Conservation (phyloP, 495 filamentous ascomycete species). For the Letharia columbiana region DNA sequence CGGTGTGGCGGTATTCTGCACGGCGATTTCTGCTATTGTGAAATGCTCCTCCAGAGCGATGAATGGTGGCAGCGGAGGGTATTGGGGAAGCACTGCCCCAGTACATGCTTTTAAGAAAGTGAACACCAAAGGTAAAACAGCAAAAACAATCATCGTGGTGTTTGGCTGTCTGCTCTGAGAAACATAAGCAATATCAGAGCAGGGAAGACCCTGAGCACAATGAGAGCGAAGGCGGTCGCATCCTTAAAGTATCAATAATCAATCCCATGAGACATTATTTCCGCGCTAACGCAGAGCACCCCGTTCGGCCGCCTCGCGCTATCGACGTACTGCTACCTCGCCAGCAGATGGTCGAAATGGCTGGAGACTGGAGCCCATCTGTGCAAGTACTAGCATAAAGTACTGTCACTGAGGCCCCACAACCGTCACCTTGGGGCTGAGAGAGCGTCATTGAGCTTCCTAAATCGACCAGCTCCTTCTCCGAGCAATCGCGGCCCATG, state of each 20-base stretch:
- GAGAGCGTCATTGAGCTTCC: no score
- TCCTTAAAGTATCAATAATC: background rate
- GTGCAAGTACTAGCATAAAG: no score
- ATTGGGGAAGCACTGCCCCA: background rate
- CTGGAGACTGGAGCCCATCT: no score
- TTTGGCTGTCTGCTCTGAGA: background rate
- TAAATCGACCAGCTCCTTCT: no score
- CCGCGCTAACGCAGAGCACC: no score
- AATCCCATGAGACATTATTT: no score
- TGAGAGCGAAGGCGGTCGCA: background rate
- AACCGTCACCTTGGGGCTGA: no score
- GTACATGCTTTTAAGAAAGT: background rate
- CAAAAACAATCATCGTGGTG: background rate
- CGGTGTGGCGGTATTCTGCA: background rate
- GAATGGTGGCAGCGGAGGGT: background rate
- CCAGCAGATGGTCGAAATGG: no score
- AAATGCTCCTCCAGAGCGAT: background rate
- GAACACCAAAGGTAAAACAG: background rate
- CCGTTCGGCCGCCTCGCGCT: no score
- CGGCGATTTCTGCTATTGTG: background rate
- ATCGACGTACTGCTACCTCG: no score
- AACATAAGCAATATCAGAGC: background rate
- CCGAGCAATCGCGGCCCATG: no score
- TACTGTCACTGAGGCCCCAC: no score
- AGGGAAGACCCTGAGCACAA: background rate